Evolutionary conservation across 2,329 filamentous ascomycete species (phyloP), one percentile per base, ranked within the genome.

Genomic region (Colletotrichum cuscutae): DNA sequence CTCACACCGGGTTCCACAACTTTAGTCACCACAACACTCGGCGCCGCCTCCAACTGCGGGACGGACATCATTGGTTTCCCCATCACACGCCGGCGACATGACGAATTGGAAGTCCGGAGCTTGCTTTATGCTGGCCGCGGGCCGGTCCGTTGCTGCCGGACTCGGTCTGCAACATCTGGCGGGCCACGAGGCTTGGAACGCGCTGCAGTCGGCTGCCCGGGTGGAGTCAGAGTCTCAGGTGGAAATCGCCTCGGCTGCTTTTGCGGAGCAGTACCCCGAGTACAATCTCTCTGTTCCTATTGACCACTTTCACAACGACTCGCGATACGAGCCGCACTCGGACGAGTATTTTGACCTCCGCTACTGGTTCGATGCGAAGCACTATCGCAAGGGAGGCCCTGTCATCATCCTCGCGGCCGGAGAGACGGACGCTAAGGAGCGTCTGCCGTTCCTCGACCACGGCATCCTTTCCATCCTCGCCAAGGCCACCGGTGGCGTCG

Each of bases 231-330:
- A 42, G 12, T 46, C 54, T 12, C 57, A 49, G 46, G 2, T n/a
- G 32, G 35, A 30, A 28, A 37, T 67, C 13, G 26, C 37, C 37
- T 63, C 66, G 35, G 56, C 60, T 22, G 35, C 60, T 26, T n/a
- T 65, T 53, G 46, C 60, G 9, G 37, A 52, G 42, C 42, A 49
- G 9, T 87, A 85, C 74, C 82, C 82, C 9, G 82, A 80, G 6
- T 81, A 83, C 77, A 84, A 81, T 63, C 77, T 87, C 46, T 79
- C 79, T 19, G 87, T 89, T 4, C 89, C 89, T 19, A 85, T 97
- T 42, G 94, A 97, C 81, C 94, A 97, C 79, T 97, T 97, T 83
- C 93, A 93, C 82, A 94, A 96, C 78, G 92, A 95, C 67, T 89
- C 90, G 2, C 84, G 86, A 61, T 97, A 97, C 79, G 93, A 92